Evolutionary conservation across 73 alveolate genomes (phyloP), one percentile per base, ranked within the genome.

Genomic region (Paramecium caudatum): DNA sequence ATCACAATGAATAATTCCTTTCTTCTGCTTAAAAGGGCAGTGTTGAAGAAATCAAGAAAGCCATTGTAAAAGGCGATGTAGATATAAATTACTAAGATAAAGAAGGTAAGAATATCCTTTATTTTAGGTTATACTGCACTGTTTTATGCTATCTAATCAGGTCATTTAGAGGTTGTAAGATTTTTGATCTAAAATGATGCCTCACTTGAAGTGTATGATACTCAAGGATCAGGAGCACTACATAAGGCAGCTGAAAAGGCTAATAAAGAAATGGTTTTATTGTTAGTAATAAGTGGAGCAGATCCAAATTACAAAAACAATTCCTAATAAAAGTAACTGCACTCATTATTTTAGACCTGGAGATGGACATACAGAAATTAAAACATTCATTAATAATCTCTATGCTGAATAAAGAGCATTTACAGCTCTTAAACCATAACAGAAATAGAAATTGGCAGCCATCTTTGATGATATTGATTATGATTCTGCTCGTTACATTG

Each of bases 171-270:
- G 19, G 12, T 74, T 37, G 69, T 74, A 3, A 74, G 69, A 74
- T 41, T 16, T 23, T 46, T 74, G 45, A 45, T 74, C 43, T 21
- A 41, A 17, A 74, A 74, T 16, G 68, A 74, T 3, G 69, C 69
- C 1, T 39, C 23, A 10, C 45, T 86, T 21, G 47, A 61, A 45
- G 88, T 43, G 15, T 86, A 55, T 13, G 65, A 63, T 63, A 21
- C 9, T 17, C 45, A 41, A 2, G 68, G 61, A 8, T 62, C 80
- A 9, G 65, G 94, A 4, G 91, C 94, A 6, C 43, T 93, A 9
- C 96, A 93, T 41, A 48, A 63, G 19, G 96, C 95, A 4, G 84
- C 94, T 15, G 93, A 83, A 37, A 91, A 91, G 34, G 68, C 69
- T 17, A 81, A 62, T 61, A 91, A 74, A 23, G 94, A 92, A 39